Percentiles rank a stretch among this genome's conserved stretches.
These are phyloP conservation scores for Solanum chacoense DNA, from an alignment of 305 asterid genomes.

Conservation along the genomic window DNA sequence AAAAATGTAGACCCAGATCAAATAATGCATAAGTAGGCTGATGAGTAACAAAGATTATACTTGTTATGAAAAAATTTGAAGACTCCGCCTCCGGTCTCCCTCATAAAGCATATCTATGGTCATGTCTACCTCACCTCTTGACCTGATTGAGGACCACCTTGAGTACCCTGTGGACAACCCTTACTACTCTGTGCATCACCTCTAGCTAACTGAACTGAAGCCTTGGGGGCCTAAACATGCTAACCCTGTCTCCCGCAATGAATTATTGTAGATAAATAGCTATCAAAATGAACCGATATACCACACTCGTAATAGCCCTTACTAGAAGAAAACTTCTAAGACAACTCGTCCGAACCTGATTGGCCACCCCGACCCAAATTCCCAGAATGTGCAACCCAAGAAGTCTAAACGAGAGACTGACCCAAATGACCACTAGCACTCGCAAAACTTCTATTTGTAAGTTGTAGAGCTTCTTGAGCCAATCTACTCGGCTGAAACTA, in stretches of 20 bases:
- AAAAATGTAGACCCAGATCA: too few relatives aligned
- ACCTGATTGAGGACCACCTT: background rate
- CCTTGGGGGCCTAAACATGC: background rate
- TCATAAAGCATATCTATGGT: too few relatives aligned
- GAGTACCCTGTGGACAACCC: background rate
- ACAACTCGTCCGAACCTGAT: background rate
- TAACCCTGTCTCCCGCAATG: too few relatives aligned
- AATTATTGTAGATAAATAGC: background rate
- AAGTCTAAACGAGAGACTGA: too few relatives aligned
- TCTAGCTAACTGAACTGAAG: background rate
- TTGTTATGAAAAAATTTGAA: too few relatives aligned
- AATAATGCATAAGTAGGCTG: too few relatives aligned
- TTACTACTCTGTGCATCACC: background rate
- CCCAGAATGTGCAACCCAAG: too few relatives aligned
- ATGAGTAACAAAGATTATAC: too few relatives aligned
- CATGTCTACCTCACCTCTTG: background rate
- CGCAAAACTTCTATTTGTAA: background rate
- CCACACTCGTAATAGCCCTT: background rate
- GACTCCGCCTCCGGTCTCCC: too few relatives aligned
- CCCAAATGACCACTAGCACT: background rate
- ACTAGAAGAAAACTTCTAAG: background rate
- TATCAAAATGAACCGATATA: too few relatives aligned
- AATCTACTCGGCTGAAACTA: too few relatives aligned
- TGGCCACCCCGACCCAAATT: too few relatives aligned
- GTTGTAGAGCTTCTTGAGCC: background rate